These are phyloP conservation scores for Porphyrellus cyaneotinctus DNA, from an alignment of 768 basidiomycete genomes.

Conservation along the genomic window DNA sequence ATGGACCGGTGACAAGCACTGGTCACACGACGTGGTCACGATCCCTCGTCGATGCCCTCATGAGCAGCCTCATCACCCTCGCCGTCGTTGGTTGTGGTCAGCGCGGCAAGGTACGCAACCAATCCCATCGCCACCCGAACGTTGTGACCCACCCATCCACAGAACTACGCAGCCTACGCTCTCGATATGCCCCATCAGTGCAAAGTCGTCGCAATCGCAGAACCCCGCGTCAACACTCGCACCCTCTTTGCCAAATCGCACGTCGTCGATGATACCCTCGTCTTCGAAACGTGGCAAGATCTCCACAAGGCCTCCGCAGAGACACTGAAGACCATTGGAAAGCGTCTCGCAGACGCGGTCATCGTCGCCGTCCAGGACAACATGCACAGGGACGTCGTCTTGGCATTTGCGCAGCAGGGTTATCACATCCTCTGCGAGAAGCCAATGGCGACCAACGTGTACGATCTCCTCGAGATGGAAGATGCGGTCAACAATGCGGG, in stretches of 20 bases:
- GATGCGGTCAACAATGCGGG: slow-evolving; percentile 62
- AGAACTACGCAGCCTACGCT: slow-evolving; percentile 68
- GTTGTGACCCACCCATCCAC: not conserved
- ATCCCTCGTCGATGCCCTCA: slow-evolving; percentile 16
- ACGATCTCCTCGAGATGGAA: slow-evolving; percentile 75
- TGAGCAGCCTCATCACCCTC: slow-evolving; percentile 52
- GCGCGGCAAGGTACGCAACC: slow-evolving; percentile 60
- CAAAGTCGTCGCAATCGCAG: slow-evolving; percentile 82
- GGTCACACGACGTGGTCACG: slow-evolving; percentile 25
- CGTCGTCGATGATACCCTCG: slow-evolving; percentile 60
- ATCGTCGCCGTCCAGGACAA: slow-evolving; percentile 77
- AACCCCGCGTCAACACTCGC: slow-evolving; percentile 69
- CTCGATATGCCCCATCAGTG: slow-evolving; percentile 55
- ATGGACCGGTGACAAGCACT: slow-evolving; percentile 42
- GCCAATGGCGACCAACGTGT: slow-evolving; percentile 76
- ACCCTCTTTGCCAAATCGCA: slow-evolving; percentile 53
- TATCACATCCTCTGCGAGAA: slow-evolving; percentile 93
- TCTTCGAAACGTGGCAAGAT: slow-evolving; percentile 70
- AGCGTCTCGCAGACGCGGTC: slow-evolving; percentile 77
- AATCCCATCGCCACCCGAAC: not conserved
- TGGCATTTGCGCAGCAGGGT: slow-evolving; percentile 74
- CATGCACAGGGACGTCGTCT: slow-evolving; percentile 70
- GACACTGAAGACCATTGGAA: slow-evolving; percentile 58
- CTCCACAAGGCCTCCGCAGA: slow-evolving; percentile 65
- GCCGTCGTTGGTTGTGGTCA: slow-evolving; percentile 82